Evolutionary conservation across 75 land plant species (phyloP), one percentile per base, ranked within the genome.

Genomic region (Pseudotsuga menziesii): DNA sequence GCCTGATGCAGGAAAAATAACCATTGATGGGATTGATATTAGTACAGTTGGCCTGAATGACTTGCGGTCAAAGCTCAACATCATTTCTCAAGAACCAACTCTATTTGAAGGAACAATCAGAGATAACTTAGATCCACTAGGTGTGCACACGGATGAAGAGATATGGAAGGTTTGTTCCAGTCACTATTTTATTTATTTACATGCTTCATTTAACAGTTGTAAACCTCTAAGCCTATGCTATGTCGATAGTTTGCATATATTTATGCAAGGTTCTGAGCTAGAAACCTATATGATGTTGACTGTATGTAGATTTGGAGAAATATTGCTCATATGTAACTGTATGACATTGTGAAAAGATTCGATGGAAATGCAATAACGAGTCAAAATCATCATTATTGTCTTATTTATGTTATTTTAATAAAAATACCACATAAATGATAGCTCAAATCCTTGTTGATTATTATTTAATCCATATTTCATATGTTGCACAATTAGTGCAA

Each of bases 81-180:
- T 93, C 57, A 96, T 96, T 58, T 96, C 98, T 57, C 98, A 96
- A 80, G 98, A 96, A 26, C 92, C 93, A 60, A 88, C 94, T 13
- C 87, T 95, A 22, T 95, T 95, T 77, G 78, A 81, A 74, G 96
- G 98, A 11, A 95, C 84, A 17, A 78, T 95, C 7, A 62, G 98
- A 0, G 88, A 83, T n/a, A 95, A 95, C 75, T 56, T 95, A 77
- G 98, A 95, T 80, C 98, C 98, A 29, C 81, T 95, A 19, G 88
- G 85, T 4, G 80, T 85, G 44, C 81, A 89, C 72, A 74, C 85
- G 15, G 98, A 93, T 62, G 58, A 67, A n/a, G 85, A 90, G 20
- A 81, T 92, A 29, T 90, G 92, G 92, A 58, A 88, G 90, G 94
- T 92, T 76, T 32, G 39, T 39, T 79, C 20, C 15, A 4, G 15